Conservation (phyloP, 2,329 filamentous ascomycete genomes). For the Diaporthe destruens region DNA sequence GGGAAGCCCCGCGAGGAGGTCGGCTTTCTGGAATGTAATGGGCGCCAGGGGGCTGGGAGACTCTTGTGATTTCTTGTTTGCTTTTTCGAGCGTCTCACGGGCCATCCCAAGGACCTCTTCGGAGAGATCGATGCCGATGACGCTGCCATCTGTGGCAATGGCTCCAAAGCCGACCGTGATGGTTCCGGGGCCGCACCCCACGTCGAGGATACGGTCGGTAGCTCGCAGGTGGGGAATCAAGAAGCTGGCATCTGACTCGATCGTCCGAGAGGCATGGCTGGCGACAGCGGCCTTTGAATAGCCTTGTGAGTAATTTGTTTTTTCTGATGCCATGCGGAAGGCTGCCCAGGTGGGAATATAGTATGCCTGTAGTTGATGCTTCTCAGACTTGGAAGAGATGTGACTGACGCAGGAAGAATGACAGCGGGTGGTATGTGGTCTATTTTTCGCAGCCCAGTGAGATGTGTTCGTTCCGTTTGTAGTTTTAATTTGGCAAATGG, state of each 20-base stretch:
- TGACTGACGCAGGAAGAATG: not conserved
- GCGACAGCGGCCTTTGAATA: constrained; percentile 32
- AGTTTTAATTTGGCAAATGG: too few species aligned
- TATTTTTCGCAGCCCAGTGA: not conserved
- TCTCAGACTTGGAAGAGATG: not conserved
- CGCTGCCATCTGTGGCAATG: constrained; percentile 20
- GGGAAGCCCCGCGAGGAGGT: constrained; percentile 49
- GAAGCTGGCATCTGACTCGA: constrained; percentile 36
- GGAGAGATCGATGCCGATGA: constrained; percentile 33
- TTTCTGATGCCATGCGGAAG: not conserved
- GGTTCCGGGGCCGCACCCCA: constrained; percentile 38
- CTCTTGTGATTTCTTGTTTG: not conserved
- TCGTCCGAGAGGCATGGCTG: constrained; percentile 37
- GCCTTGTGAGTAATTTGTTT: constrained; percentile 32
- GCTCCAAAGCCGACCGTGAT: constrained; percentile 37
- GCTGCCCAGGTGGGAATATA: too few species aligned
- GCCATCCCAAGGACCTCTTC: constrained; percentile 24
- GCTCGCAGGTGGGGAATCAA: constrained; percentile 30
- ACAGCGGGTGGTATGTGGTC: not conserved
- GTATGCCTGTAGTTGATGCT: too few species aligned
- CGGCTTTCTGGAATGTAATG: constrained; percentile 17
- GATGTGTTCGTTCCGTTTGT: not conserved
- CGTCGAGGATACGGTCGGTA: constrained; percentile 23
- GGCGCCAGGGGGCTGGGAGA: not conserved
- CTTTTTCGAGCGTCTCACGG: not conserved